Conservation (phyloP, 257 asterid species). For the Dorcoceras hygrometricum region DNA sequence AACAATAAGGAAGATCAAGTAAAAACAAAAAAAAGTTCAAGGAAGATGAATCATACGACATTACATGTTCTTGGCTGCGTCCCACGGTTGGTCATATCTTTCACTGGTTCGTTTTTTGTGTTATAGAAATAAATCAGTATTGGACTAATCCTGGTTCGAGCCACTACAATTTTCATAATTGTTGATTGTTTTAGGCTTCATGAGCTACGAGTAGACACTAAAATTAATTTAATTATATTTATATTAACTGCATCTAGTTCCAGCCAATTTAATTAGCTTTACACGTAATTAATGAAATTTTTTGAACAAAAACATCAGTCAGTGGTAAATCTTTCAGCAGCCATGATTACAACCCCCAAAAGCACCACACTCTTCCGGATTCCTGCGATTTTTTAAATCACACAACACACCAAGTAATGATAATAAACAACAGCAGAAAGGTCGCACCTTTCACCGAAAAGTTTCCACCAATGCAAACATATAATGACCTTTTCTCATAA, state of each 20-base stretch:
- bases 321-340: constrained; percentile 48
- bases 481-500: constrained; percentile 33
- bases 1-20: too few species aligned
- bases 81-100: background rate
- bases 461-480: constrained; percentile 46
- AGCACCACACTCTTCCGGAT: constrained; percentile 49
- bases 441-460: constrained; percentile 80
- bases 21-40: too few species aligned
- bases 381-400: constrained; percentile 29
- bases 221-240: too few species aligned
- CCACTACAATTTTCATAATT: constrained; percentile 29
- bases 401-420: constrained; percentile 8
- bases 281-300: constrained; percentile 35
- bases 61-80: background rate
- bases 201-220: background rate
- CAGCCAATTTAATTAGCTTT: constrained; percentile 51
- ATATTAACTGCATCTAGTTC: constrained; percentile 24
- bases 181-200: constrained; percentile 21
- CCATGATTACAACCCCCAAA: constrained; percentile 72
- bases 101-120: background rate
- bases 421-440: constrained; percentile 30
- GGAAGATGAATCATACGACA: background rate
- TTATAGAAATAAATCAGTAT: background rate
- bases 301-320: constrained; percentile 28
- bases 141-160: constrained; percentile 32